These are phyloP conservation scores for Epichloe sibirici DNA, from an alignment of 2,329 filamentous ascomycete genomes.

Conservation along the genomic window DNA sequence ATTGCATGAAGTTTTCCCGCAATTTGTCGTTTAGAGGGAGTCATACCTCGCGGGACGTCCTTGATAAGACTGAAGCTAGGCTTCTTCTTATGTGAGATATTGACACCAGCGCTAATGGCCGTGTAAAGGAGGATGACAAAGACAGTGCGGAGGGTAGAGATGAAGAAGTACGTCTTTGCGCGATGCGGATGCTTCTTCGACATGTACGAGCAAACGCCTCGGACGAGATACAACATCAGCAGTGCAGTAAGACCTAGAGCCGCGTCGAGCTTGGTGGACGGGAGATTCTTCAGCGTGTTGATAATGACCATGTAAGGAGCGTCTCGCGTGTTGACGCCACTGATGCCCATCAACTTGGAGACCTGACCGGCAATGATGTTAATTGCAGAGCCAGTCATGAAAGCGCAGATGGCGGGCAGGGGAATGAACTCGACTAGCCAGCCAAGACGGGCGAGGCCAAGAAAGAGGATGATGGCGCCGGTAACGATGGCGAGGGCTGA, in stretches of 20 bases:
- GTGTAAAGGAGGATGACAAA: conserved; percentile 76
- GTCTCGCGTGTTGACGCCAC: conserved; percentile 35
- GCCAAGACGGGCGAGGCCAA: conserved; percentile 37
- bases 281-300: conserved; percentile 34
- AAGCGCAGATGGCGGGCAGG: conserved; percentile 38
- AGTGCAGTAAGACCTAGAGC: conserved; percentile 62
- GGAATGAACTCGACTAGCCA: conserved; percentile 44
- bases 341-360: conserved; percentile 38
- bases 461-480: conserved; percentile 34
- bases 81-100: conserved; percentile 43
- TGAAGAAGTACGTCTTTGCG: conserved; percentile 65
- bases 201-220: conserved; percentile 46
- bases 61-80: conserved; percentile 54
- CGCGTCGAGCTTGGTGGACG: conserved; percentile 49
- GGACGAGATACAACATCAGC: conserved; percentile 54
- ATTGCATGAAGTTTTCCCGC: background rate
- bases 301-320: conserved; percentile 38
- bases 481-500: conserved; percentile 35
- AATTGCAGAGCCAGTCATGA: conserved; percentile 41
- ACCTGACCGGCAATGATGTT: conserved; percentile 39
- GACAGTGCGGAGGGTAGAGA: conserved; percentile 63
- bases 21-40: background rate
- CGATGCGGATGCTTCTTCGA: conserved; percentile 55
- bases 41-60: conserved; percentile 52
- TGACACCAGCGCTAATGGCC: conserved; percentile 60